Base-by-base conservation (phyloP, 495 filamentous ascomycete genomes). In the Aspergillus taichungensis region DNA sequence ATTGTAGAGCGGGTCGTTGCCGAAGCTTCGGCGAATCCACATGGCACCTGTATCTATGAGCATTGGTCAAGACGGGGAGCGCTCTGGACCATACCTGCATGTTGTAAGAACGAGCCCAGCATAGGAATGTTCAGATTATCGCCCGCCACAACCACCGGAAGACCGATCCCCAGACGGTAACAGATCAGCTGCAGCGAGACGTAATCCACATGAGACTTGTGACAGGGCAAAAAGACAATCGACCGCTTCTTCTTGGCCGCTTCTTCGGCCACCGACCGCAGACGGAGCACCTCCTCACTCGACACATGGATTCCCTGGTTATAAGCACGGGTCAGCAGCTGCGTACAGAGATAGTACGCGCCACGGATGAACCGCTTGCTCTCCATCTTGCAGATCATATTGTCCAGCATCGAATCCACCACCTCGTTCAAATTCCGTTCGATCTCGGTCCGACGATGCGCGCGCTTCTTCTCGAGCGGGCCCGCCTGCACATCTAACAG, bases 301-400 rank as follows among this genome's bases (percentile, higher is more conserved):
- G 87, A 94, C 13, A 96, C 87, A 60, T 97, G 92, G 41, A 98
- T 92, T 11, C 82, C 92, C 68, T 96, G 90, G 58, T 96, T 88
- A 66, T 98, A 98, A 9, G 91, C 89, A 46, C 92, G 75, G 9
- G 89, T 89, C 45, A 96, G 70, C 33, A 96, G 74, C 62, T 97
- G 90, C 7, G 89, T 91, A 49, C 74, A 74, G 38, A 94, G 51
- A 65, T 95, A 97, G 60, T 97, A 97, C 40, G 92, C 91, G 11
- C 83, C 78, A 18, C 92, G 69, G 52, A 98, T 96, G 55, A 97
- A 96, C 24, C 75, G 71, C 59, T 91, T 95, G 67, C 84, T 94
- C 67, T 98, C 92, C 71, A 96, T 90, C 65, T 97, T 98, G 76
- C 92, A 96, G 43, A 97, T 95, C 92, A 97, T 98, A 38, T 83